Conservation (phyloP, 164 flowering plant species). For the Vitis amurensis region DNA sequence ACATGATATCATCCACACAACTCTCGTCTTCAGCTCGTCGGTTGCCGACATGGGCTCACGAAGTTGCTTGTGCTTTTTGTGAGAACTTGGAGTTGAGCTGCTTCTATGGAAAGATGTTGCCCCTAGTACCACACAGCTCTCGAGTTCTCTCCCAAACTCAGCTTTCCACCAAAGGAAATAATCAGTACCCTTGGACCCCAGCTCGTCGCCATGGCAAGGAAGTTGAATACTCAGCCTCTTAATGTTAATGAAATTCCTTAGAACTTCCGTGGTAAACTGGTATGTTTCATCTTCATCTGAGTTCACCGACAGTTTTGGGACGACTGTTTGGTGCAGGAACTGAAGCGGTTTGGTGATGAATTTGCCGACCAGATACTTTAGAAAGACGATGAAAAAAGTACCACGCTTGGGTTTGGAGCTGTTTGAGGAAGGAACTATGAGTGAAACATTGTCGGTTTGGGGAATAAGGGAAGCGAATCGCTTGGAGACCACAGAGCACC, state of each 20-base stretch:
- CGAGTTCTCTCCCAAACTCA: conserved; percentile 43
- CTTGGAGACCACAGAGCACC: conserved; percentile 45
- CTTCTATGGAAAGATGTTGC: conserved; percentile 28
- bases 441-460: conserved; percentile 27
- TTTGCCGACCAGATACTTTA: conserved; percentile 10
- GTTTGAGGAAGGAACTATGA: conserved; percentile 12
- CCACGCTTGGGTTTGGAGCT: background rate
- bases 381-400: background rate
- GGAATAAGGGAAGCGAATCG: conserved; percentile 47
- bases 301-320: conserved; percentile 1
- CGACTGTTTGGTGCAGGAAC: conserved; percentile 12
- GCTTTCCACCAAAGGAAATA: conserved; percentile 56
- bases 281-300: conserved; percentile 3
- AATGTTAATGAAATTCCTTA: conserved; percentile 39
- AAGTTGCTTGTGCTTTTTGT: too few species aligned
- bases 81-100: too few species aligned
- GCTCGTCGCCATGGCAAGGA: conserved; percentile 31
- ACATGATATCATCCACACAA: conserved; percentile 66
- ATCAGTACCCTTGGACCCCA: conserved; percentile 12
- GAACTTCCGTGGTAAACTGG: conserved; percentile 16
- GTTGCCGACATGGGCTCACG: conserved; percentile 12
- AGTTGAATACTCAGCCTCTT: conserved; percentile 33
- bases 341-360: conserved; percentile 22
- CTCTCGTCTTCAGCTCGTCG: conserved; percentile 47
- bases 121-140: conserved; percentile 48